Percentiles rank a stretch among this genome's conserved stretches.
Conservation (phyloP, 805 yeast genomes). For the Teunomyces lycoperdinae region DNA sequence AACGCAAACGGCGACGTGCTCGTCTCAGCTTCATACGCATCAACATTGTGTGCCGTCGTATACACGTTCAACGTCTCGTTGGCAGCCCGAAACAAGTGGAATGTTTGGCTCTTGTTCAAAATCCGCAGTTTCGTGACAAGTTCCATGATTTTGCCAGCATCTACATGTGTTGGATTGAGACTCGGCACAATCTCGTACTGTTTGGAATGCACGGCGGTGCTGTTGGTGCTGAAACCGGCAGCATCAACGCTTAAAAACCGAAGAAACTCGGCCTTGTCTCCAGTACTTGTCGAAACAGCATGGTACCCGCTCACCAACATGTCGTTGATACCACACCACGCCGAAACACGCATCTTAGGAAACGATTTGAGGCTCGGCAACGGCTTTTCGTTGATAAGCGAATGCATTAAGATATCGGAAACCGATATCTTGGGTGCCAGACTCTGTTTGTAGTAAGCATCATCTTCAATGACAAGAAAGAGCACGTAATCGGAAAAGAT, state of each 20-base stretch:
- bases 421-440: conserved; percentile 50
- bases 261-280: conserved; percentile 19
- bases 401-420: conserved; percentile 85
- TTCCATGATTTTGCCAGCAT: conserved; percentile 46
- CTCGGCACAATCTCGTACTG: conserved; percentile 24
- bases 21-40: conserved; percentile 50
- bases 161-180: conserved; percentile 5
- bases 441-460: conserved; percentile 29
- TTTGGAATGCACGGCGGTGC: conserved; percentile 18
- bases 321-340: conserved; percentile 63
- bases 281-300: conserved; percentile 18
- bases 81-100: conserved; percentile 69
- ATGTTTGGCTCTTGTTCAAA: conserved; percentile 76
- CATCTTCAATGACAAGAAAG: conserved; percentile 55
- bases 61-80: conserved; percentile 39
- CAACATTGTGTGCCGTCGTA: conserved; percentile 67
- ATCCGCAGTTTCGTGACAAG: conserved; percentile 66
- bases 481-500: conserved; percentile 79
- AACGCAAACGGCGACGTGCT: conserved; percentile 63
- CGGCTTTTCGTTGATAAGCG: conserved; percentile 82
- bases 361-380: conserved; percentile 46
- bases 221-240: conserved; percentile 22
- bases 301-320: conserved; percentile 49
- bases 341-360: conserved; percentile 66
- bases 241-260: conserved; percentile 26